Evolutionary conservation across 768 basidiomycete genomes (phyloP), one percentile per base, ranked within the genome.

Genomic region (Trametes cubensis): DNA sequence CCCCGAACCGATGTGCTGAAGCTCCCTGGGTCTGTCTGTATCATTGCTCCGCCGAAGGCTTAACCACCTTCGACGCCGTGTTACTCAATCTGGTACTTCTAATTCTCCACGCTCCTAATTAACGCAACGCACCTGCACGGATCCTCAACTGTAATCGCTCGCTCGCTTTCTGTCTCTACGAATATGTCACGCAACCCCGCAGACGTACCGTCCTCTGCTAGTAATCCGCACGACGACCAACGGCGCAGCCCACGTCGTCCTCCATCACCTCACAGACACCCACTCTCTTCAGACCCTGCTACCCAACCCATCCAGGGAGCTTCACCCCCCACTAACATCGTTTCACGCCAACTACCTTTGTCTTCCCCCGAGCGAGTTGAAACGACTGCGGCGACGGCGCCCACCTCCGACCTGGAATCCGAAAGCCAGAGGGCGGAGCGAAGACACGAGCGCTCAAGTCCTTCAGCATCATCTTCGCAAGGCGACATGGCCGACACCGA

Each of bases 401-500:
- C 54, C 15, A 28, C 58, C 53, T 66, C 61, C 26, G 65, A 66
- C 58, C 40, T 58, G 25, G 65, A 62, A 38, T 39, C 65, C 18
- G 55, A 42, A 26, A 38, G 53, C 21, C 63, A 52, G 48, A 52
- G 28, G 45, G 46, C 49, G 45, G 58, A 28, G 28, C 58, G 49
- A 28, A 53, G 55, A 47, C 18, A 26, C 47, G 65, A 66, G 52
- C 68, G 69, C 59, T 68, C 70, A 26, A 70, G 70, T 34, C 70
- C 71, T 41, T 72, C 71, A 8, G 60, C 55, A 6, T 70, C 70
- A 49, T 73, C 71, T 40, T 72, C 72, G 6, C 72, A 74, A 63
- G 73, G 74, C 55, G 75, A 71, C 67, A 69, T 83, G 78, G 83
- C 83, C 8, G 87, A 88, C 71, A 85, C 78, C 54, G 86, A 86